Percentiles rank a stretch among this genome's conserved stretches.
These are phyloP conservation scores for Arabidopsis lyrata DNA, from an alignment of 441 rosid species.

Conservation along the genomic window DNA sequence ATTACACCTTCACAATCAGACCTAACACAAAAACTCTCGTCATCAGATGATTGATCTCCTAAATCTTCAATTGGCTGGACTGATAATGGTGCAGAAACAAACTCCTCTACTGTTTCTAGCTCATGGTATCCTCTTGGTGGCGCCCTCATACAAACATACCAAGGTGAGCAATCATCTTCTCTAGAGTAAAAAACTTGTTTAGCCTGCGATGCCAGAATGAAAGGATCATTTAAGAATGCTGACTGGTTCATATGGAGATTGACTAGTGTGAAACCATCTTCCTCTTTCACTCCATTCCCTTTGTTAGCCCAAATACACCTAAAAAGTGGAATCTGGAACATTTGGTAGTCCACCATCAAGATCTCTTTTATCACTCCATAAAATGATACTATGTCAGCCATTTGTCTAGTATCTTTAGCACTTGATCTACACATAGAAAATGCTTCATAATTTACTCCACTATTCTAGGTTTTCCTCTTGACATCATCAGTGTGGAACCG, in stretches of 20 bases:
- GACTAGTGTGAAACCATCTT: background rate
- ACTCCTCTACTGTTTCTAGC: background rate
- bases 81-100: background rate
- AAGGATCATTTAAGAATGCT: background rate
- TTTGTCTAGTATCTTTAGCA: background rate
- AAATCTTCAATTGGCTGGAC: background rate
- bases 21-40: background rate
- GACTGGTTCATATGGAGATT: background rate
- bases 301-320: constrained; percentile 8
- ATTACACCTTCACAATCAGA: constrained; percentile 3
- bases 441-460: background rate
- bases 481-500: background rate
- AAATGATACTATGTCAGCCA: background rate
- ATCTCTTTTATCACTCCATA: constrained; percentile 3
- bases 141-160: background rate
- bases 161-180: background rate
- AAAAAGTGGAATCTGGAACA: background rate
- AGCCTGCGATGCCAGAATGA: background rate
- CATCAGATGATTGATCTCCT: background rate
- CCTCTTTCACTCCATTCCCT: background rate
- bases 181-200: background rate
- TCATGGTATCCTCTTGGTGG: background rate
- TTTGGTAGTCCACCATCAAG: background rate
- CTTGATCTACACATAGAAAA: constrained; percentile 3
- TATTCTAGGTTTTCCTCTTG: background rate